Evolutionary conservation across 2,329 filamentous ascomycete species (phyloP).

Genomic region (Pseudogymnoascus sp.): DNA sequence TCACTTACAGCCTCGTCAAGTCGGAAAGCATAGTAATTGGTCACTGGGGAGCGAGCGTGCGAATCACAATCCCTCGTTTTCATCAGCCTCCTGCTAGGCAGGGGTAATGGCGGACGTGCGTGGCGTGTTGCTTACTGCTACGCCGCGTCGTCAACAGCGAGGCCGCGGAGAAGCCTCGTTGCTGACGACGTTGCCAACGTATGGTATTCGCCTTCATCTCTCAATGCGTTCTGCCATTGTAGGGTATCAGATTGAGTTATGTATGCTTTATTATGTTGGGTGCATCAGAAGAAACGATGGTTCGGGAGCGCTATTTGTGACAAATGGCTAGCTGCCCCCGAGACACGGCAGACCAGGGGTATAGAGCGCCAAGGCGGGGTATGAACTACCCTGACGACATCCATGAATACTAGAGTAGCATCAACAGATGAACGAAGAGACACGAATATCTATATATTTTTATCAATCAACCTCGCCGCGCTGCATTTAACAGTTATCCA

Average conservation of each 20-base stretch:
- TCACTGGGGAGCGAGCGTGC: too few relatives aligned
- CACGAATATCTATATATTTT: not conserved
- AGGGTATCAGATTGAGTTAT: not conserved
- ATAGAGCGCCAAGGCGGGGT: not conserved
- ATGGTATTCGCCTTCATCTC: not conserved
- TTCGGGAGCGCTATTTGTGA: not conserved
- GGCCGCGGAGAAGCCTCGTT: not conserved
- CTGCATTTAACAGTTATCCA: not conserved
- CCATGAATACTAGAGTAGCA: not conserved
- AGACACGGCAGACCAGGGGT: not conserved
- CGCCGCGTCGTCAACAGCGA: not conserved
- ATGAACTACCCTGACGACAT: not conserved
- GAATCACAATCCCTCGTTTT: too few relatives aligned
- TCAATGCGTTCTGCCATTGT: not conserved
- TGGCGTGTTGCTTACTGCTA: not conserved
- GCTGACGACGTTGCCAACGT: not conserved
- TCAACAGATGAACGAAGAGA: not conserved
- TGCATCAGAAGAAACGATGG: not conserved
- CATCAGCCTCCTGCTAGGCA: too few relatives aligned
- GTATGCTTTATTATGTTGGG: not conserved
- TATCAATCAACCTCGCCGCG: not conserved
- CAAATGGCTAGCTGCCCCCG: not conserved
- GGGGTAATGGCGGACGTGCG: not conserved
- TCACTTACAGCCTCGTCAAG: too few relatives aligned
- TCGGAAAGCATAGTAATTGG: too few relatives aligned